Evolutionary conservation across 2,329 filamentous ascomycete species (phyloP).

Genomic region (Colletotrichum aenigma): DNA sequence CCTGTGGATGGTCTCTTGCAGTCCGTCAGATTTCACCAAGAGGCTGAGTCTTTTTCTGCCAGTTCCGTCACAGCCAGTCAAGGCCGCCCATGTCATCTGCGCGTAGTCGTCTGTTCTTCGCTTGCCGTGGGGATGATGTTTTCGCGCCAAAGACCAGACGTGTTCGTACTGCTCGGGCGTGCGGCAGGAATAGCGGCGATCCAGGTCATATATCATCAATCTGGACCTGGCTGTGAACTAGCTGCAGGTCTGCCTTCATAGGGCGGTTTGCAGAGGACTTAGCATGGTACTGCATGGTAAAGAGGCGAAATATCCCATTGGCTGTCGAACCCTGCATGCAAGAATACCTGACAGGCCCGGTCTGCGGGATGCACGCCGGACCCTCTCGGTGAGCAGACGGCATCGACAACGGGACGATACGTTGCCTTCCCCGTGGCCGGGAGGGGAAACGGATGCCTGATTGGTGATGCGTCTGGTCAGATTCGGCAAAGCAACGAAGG

Average conservation of each 20-base stretch:
- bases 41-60: not conserved
- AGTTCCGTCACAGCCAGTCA: not conserved
- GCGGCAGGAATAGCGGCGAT: not conserved
- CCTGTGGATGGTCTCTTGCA: not conserved
- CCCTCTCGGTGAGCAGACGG: not conserved
- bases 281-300: not conserved
- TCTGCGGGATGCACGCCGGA: not conserved
- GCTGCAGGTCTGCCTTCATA: not conserved
- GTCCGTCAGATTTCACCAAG: not conserved
- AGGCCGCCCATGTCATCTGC: not conserved
- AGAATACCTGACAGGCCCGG: not conserved
- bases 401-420: not conserved
- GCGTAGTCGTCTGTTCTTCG: not conserved
- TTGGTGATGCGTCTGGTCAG: not conserved
- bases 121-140: not conserved
- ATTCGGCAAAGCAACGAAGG: not conserved
- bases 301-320: slow-evolving; percentile 3
- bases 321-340: not conserved
- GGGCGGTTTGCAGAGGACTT: not conserved
- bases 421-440: not conserved
- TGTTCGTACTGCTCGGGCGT: not conserved
- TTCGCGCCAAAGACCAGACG: not conserved
- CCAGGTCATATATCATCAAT: slow-evolving; percentile 2
- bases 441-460: not conserved
- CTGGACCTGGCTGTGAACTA: not conserved